phyloP scores from a whole-genome alignment of 305 asterid species.

The Coffea humblotiana region DNA sequence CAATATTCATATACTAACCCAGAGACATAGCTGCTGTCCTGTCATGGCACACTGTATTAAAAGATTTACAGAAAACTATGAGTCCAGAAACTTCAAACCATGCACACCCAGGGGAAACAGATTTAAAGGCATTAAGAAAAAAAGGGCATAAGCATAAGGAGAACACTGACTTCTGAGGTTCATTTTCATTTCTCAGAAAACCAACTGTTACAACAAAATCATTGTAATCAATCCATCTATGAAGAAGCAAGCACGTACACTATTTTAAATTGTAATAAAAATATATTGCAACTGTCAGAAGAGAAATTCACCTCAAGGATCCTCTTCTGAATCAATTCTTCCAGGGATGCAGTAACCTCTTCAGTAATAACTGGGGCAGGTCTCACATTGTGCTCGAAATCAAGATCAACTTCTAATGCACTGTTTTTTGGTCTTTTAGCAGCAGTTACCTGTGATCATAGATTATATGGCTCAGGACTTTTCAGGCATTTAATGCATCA shows the following conservation, averaged over 20 bases:
- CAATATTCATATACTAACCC: not conserved
- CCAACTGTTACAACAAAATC: not conserved
- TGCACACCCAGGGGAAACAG: not conserved
- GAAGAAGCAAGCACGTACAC: not conserved
- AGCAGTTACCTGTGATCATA: constrained; percentile 72
- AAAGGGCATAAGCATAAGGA: not conserved
- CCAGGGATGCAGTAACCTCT: constrained; percentile 77
- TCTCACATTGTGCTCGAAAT: constrained; percentile 89
- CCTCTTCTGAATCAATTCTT: constrained; percentile 80
- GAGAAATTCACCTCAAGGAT: constrained; percentile 60
- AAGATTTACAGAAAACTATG: not conserved
- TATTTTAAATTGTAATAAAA: not conserved
- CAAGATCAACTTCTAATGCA: constrained; percentile 88
- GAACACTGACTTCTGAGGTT: not conserved
- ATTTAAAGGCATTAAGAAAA: not conserved
- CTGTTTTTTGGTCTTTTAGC: constrained; percentile 85
- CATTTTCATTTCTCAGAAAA: not conserved
- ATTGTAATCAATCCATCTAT: not conserved
- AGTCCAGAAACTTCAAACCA: not conserved
- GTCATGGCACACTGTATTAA: not conserved
- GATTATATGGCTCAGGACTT: constrained; percentile 24
- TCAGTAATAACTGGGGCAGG: constrained; percentile 89
- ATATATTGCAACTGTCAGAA: not conserved
- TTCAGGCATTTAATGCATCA: constrained; percentile 15
- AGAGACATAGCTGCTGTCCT: not conserved